Evolutionary conservation across 768 basidiomycete genomes (phyloP).

Genomic region (Termitomyces sp.): DNA sequence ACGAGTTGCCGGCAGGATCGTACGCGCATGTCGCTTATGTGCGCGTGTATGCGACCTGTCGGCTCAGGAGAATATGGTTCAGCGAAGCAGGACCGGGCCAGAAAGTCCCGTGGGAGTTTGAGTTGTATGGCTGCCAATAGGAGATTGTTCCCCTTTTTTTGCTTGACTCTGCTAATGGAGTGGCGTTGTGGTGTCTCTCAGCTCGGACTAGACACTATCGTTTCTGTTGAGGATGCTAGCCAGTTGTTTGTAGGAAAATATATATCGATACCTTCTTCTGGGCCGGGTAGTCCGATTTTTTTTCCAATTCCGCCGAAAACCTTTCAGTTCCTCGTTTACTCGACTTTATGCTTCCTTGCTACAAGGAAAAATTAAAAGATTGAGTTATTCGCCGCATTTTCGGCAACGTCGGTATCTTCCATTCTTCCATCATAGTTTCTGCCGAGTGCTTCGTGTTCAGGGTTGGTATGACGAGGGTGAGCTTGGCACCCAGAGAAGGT

Average conservation of each 20-base stretch:
- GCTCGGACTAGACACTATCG: too few relatives aligned
- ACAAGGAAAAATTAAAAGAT: neutral
- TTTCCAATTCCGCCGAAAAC: neutral
- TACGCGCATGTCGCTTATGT: slow-evolving; percentile 69
- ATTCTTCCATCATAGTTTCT: neutral
- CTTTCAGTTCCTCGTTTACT: neutral
- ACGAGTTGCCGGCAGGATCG: slow-evolving; percentile 38
- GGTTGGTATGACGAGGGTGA: neutral
- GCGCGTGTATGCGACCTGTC: slow-evolving; percentile 74
- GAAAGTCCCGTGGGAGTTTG: slow-evolving; percentile 70
- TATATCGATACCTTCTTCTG: too few relatives aligned
- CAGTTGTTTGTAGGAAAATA: too few relatives aligned
- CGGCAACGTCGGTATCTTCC: neutral
- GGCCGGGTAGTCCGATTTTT: too few relatives aligned
- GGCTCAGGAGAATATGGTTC: slow-evolving; percentile 74
- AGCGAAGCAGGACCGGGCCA: slow-evolving; percentile 47
- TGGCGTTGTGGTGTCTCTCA: too few relatives aligned
- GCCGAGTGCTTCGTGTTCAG: neutral
- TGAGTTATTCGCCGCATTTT: neutral
- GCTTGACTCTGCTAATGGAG: too few relatives aligned
- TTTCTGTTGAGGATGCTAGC: too few relatives aligned
- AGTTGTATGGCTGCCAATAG: slow-evolving; percentile 12
- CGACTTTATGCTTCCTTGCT: too few relatives aligned
- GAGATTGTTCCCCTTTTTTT: neutral
- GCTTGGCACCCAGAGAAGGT: neutral